Base-by-base conservation (phyloP, 75 land plant genomes). In the Sequoia sempervirens region DNA sequence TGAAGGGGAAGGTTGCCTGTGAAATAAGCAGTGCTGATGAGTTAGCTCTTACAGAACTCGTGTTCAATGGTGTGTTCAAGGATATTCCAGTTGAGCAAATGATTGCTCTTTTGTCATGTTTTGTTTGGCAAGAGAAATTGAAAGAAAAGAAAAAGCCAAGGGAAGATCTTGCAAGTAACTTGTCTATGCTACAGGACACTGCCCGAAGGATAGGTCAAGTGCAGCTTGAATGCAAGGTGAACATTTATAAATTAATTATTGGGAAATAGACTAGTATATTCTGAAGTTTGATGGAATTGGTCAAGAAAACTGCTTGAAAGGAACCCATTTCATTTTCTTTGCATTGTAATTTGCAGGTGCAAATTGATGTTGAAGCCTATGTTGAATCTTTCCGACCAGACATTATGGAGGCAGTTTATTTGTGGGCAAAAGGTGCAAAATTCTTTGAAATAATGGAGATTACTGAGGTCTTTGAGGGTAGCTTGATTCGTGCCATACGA, bases 51-150 rank as follows among this genome's bases (percentile, higher is more conserved):
- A 92, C 99, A 18, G 99, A 98, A 78, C 91, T 98, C 1, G 91
- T 98, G 85, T 96, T 98, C 81, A 92, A 84, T 81, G 99, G 99
- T 36, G 89, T 85, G 11, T 86, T 98, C 50, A 98, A 98, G 83
- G 99, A 98, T 84, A 81, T 85, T 36, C 88, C 88, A 50, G 86
- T 90, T 58, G 99, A 98, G 81, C 94, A 96, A 75, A 88, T 93
- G 92, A 91, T 93, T n/a, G 90, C 99, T n/a, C 90, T 98, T 17
- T 91, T 98, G 43, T 98, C 99, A n/a, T 98, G 99, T 88, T 91
- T 98, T 84, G 99, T 98, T 41, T 98, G 99, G 99, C 99, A 94
- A 84, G 99, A 98, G 82, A 98, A 96, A 78, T 91, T 92, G 74
- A 90, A 92, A 79, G 91, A 90, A 81, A 88, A 88, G 41, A 80